A percentile compares a stretch with the other conserved stretches of the same genome.
These are phyloP conservation scores for Cytospora schulzeri DNA, from an alignment of 2,329 filamentous ascomycete species.

Conservation along the genomic window DNA sequence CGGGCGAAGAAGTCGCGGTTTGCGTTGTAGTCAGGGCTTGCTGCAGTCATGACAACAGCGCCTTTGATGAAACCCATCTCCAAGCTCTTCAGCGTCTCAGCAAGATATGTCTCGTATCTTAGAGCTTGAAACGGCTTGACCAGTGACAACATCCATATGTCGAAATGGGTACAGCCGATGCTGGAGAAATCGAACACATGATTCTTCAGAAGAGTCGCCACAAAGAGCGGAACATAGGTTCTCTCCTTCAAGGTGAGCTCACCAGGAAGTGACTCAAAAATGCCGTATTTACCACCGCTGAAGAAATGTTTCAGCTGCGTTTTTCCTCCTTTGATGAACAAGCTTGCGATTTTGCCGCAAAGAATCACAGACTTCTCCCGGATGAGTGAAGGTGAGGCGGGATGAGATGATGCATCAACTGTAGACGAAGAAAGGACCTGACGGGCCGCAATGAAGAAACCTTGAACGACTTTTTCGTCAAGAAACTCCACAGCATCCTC, in stretches of 20 bases:
- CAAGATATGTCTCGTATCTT: slow-evolving; percentile 53
- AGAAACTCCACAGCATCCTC: slow-evolving; percentile 49
- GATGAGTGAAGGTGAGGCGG: neutral
- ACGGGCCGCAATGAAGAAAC: slow-evolving; percentile 19
- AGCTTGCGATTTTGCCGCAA: slow-evolving; percentile 48
- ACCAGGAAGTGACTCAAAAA: slow-evolving; percentile 49
- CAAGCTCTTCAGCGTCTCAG: slow-evolving; percentile 46
- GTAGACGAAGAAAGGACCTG: slow-evolving; percentile 11
- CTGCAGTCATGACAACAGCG: slow-evolving; percentile 40
- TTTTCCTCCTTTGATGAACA: slow-evolving; percentile 47
- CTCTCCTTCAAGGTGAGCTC: slow-evolving; percentile 45
- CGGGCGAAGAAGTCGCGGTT: slow-evolving; percentile 54
- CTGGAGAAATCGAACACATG: slow-evolving; percentile 51
- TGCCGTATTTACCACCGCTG: slow-evolving; percentile 48
- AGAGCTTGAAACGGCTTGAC: slow-evolving; percentile 51
- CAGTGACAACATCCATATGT: slow-evolving; percentile 56
- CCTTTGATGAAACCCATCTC: slow-evolving; percentile 48
- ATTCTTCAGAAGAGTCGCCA: slow-evolving; percentile 51
- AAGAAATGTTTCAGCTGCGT: slow-evolving; percentile 50
- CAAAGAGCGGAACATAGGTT: slow-evolving; percentile 53
- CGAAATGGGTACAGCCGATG: slow-evolving; percentile 47
- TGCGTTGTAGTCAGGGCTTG: slow-evolving; percentile 49
- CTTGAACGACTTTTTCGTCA: slow-evolving; percentile 23
- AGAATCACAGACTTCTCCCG: slow-evolving; percentile 46
- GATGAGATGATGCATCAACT: neutral